Conservation (phyloP, 441 rosid genomes). For the Flueggea neowawraea region DNA sequence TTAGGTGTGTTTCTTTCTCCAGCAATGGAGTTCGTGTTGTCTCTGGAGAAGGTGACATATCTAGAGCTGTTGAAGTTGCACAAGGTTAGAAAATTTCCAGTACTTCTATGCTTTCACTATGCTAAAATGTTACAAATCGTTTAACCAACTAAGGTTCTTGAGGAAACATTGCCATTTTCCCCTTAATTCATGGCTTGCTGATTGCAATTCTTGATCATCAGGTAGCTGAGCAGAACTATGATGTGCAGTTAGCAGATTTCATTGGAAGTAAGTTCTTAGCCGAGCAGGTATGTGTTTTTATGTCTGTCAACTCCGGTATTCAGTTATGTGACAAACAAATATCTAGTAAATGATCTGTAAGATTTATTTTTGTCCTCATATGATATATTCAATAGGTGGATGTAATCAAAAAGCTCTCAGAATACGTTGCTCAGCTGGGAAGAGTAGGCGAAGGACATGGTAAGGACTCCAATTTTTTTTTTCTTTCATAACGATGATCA, state of each 20-base stretch:
- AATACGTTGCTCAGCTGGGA: conserved; percentile 62
- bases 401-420: conserved; percentile 58
- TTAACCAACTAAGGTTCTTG: too few species aligned
- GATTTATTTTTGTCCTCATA: not conserved
- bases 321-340: not conserved
- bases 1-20: too few species aligned
- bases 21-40: too few species aligned
- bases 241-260: conserved; percentile 67
- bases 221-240: conserved; percentile 61
- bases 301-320: conserved; percentile 3
- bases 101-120: too few species aligned
- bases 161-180: not conserved
- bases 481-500: not conserved
- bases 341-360: not conserved
- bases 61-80: too few species aligned
- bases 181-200: not conserved
- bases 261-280: conserved; percentile 58
- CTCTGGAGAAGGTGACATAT: too few species aligned
- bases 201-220: conserved; percentile 9
- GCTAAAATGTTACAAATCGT: too few species aligned
- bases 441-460: conserved; percentile 79
- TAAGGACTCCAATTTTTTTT: conserved; percentile 20
- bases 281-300: conserved; percentile 60
- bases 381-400: conserved; percentile 37
- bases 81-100: too few species aligned